Evolutionary conservation across 2,329 filamentous ascomycete species (phyloP).

Genomic region (Aspergillus sp.): DNA sequence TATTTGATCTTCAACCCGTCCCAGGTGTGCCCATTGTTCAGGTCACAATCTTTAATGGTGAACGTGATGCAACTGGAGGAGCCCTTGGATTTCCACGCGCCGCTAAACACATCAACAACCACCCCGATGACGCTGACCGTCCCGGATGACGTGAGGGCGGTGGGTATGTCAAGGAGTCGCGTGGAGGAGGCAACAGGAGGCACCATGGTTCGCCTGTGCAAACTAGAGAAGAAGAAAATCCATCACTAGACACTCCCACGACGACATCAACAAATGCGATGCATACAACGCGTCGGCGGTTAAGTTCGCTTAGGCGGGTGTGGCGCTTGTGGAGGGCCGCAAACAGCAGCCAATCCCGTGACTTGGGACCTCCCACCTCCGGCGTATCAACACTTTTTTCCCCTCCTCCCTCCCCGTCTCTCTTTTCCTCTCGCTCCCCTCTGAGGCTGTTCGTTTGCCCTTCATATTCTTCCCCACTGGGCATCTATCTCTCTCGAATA

Average conservation of each 20-base stretch:
- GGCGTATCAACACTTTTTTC: constrained; percentile 21
- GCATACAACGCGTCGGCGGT: constrained; percentile 10
- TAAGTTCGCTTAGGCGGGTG: constrained; percentile 25
- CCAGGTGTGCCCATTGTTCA: constrained; percentile 45
- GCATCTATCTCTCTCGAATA: not conserved
- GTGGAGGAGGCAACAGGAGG: constrained; percentile 10
- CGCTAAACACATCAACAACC: constrained; percentile 60
- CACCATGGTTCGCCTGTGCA: not conserved
- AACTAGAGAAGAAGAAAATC: not conserved
- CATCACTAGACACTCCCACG: too few relatives aligned
- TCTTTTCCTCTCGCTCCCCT: constrained; percentile 7
- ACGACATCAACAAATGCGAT: too few relatives aligned
- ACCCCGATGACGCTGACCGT: constrained; percentile 66
- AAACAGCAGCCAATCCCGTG: constrained; percentile 24
- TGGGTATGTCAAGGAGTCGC: constrained; percentile 47
- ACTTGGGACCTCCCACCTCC: constrained; percentile 21
- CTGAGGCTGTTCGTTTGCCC: constrained; percentile 19
- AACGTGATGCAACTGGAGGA: constrained; percentile 62
- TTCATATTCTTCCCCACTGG: not conserved
- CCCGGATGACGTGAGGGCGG: constrained; percentile 37
- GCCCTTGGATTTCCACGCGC: constrained; percentile 52
- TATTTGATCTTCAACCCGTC: constrained; percentile 54
- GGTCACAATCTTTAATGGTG: constrained; percentile 57
- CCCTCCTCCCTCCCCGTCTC: constrained; percentile 18
- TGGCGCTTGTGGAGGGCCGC: constrained; percentile 20